Evolutionary conservation across 2,329 filamentous ascomycete genomes (phyloP).

Genomic region (Periconia digitata): DNA sequence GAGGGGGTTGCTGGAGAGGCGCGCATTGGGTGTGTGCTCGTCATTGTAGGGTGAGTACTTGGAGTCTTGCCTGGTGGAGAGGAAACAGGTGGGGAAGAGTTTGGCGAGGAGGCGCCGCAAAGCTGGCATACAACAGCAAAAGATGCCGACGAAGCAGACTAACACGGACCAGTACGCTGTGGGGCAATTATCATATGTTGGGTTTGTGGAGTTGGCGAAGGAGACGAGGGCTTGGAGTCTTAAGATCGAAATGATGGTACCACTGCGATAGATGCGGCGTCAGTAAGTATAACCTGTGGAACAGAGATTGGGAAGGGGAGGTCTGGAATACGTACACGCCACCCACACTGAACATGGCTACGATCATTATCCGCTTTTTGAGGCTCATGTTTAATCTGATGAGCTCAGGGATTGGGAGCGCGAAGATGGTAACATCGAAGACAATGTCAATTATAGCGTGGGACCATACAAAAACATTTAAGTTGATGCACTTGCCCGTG

Average conservation of each 20-base stretch:
- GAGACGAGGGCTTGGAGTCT: slow-evolving; percentile 44
- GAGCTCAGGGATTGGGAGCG: slow-evolving; percentile 35
- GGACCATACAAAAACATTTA: slow-evolving; percentile 32
- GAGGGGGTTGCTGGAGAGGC: slow-evolving; percentile 1
- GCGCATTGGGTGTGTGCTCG: slow-evolving; percentile 1
- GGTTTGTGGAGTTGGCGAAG: slow-evolving; percentile 45
- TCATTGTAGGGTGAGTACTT: slow-evolving; percentile 1
- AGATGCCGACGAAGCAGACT: slow-evolving; percentile 42
- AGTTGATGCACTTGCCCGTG: slow-evolving; percentile 33
- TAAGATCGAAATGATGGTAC: slow-evolving; percentile 46
- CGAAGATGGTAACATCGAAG: slow-evolving; percentile 26
- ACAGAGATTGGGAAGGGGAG: neutral
- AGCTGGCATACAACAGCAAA: slow-evolving; percentile 46
- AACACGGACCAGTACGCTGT: slow-evolving; percentile 18
- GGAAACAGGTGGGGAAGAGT: slow-evolving; percentile 24
- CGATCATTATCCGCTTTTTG: slow-evolving; percentile 40
- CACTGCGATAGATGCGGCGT: slow-evolving; percentile 39
- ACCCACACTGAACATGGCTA: slow-evolving; percentile 40
- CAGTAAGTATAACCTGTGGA: neutral
- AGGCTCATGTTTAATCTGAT: slow-evolving; percentile 26
- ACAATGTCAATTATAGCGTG: slow-evolving; percentile 34
- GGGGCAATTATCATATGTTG: slow-evolving; percentile 24
- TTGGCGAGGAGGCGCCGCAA: slow-evolving; percentile 37
- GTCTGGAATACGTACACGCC: slow-evolving; percentile 34
- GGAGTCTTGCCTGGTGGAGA: slow-evolving; percentile 2